Percentiles rank a stretch among this genome's conserved stretches.
Evolutionary conservation across 2,329 filamentous ascomycete species (phyloP).

Genomic region (Apiospora kogelbergensis): DNA sequence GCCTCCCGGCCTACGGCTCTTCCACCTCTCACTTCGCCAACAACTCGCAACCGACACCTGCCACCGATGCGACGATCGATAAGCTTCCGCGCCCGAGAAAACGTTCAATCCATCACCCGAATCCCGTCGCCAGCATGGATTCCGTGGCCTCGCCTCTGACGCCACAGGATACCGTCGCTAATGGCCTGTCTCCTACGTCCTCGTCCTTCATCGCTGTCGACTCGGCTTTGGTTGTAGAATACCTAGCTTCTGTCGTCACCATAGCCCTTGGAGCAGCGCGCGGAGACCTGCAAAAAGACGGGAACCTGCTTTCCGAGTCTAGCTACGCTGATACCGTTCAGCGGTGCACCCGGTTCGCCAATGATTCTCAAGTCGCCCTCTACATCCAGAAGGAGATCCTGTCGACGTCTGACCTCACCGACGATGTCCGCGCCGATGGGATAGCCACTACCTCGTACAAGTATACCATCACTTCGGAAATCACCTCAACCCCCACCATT

Average conservation of each 20-base stretch:
- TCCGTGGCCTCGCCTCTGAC: constrained; percentile 46
- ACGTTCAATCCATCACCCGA: constrained; percentile 15
- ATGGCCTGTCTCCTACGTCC: constrained; percentile 42
- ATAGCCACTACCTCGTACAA: constrained; percentile 57
- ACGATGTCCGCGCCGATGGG: constrained; percentile 29
- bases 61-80: constrained; percentile 12
- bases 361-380: constrained; percentile 81
- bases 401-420: constrained; percentile 50
- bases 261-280: constrained; percentile 73
- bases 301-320: constrained; percentile 76
- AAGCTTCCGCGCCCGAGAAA: not conserved
- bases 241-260: constrained; percentile 69
- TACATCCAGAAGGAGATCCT: constrained; percentile 86
- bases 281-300: constrained; percentile 75
- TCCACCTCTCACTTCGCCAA: not conserved
- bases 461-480: constrained; percentile 80
- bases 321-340: constrained; percentile 78
- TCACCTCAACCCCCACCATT: constrained; percentile 77
- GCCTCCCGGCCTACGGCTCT: not conserved
- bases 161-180: constrained; percentile 41
- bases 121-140: constrained; percentile 46
- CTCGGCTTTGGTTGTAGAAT: constrained; percentile 68
- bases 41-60: not conserved
- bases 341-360: constrained; percentile 85
- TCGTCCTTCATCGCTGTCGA: constrained; percentile 60